A percentile compares a stretch with the other conserved stretches of the same genome.
Evolutionary conservation across 139 green algal genomes (phyloP).

Genomic region (Diplosphaera chodatii): DNA sequence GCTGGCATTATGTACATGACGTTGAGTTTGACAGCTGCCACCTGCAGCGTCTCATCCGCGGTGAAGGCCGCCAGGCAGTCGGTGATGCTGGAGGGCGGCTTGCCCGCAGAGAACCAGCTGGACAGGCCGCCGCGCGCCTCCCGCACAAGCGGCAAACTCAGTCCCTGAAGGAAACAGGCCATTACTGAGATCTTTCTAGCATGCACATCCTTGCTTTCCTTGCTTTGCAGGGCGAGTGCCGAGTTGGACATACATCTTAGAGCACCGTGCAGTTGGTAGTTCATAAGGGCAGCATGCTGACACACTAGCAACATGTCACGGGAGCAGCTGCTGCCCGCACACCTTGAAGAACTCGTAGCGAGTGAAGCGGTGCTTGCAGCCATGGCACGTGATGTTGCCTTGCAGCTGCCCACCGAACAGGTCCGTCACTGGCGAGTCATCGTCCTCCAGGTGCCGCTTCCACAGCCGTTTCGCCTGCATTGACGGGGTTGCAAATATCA

Average conservation of each 20-base stretch:
- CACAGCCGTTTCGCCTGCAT: slow-evolving; percentile 43
- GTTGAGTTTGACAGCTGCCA: slow-evolving; percentile 3
- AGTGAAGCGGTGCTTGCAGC: slow-evolving; percentile 41
- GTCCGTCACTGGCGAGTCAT: slow-evolving; percentile 34
- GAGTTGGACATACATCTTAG: no score
- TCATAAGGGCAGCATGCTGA: no score
- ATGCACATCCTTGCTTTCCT: no score
- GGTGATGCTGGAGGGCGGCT: slow-evolving; percentile 24
- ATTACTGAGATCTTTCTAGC: no score
- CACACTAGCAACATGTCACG: not conserved
- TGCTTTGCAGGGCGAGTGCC: no score
- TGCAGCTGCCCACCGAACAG: slow-evolving; percentile 50
- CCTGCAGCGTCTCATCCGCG: slow-evolving; percentile 37
- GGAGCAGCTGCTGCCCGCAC: not conserved
- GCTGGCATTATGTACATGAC: no score
- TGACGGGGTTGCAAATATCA: no score
- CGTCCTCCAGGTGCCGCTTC: slow-evolving; percentile 17
- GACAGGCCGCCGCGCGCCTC: no score
- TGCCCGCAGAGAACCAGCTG: slow-evolving; percentile 1
- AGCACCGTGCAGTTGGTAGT: no score
- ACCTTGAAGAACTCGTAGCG: slow-evolving; percentile 21
- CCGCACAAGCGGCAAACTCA: no score
- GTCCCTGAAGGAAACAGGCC: no score
- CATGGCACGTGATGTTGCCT: slow-evolving; percentile 42
- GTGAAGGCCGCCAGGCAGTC: slow-evolving; percentile 52